These are phyloP conservation scores for Cyclotella choctawhatcheeana DNA, from an alignment of 108 stramenopile genomes.

Conservation along the genomic window DNA sequence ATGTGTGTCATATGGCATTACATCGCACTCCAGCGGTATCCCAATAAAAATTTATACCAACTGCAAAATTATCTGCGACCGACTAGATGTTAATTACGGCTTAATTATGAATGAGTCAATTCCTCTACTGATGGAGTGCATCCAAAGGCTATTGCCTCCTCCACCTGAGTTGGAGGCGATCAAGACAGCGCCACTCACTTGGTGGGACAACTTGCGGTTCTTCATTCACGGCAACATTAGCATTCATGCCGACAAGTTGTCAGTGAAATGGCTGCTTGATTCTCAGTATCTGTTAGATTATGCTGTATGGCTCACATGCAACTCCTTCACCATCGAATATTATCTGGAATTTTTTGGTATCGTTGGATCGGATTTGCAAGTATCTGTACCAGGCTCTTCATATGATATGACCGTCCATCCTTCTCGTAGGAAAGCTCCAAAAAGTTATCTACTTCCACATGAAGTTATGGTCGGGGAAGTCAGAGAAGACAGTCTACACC, in stretches of 20 bases:
- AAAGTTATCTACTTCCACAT: conserved; percentile 22
- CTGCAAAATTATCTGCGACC: conserved; percentile 23
- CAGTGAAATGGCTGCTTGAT: conserved; percentile 52
- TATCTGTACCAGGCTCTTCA: conserved; percentile 52
- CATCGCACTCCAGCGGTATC: conserved; percentile 36
- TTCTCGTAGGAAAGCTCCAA: conserved; percentile 12
- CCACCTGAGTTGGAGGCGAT: conserved; percentile 16
- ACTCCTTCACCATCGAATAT: conserved; percentile 26
- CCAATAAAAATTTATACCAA: conserved; percentile 54
- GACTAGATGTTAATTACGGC: conserved; percentile 39
- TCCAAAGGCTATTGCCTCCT: conserved; percentile 53
- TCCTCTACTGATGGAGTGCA: conserved; percentile 34
- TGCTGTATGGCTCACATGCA: conserved; percentile 37
- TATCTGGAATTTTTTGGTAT: conserved; percentile 29
- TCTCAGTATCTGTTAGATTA: conserved; percentile 36
- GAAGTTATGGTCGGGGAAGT: conserved; percentile 36
- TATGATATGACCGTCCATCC: conserved; percentile 55
- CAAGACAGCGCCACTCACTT: conserved; percentile 27
- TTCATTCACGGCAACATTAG: conserved; percentile 48
- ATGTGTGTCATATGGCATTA: conserved; percentile 41
- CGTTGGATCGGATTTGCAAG: conserved; percentile 29
- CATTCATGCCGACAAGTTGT: conserved; percentile 29
- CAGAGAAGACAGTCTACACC: conserved; percentile 29
- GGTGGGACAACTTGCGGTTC: conserved; percentile 63
- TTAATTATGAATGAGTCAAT: conserved; percentile 41